These are phyloP conservation scores for Mimosa bimucronata DNA, from an alignment of 306 rosid species.

Conservation along the genomic window DNA sequence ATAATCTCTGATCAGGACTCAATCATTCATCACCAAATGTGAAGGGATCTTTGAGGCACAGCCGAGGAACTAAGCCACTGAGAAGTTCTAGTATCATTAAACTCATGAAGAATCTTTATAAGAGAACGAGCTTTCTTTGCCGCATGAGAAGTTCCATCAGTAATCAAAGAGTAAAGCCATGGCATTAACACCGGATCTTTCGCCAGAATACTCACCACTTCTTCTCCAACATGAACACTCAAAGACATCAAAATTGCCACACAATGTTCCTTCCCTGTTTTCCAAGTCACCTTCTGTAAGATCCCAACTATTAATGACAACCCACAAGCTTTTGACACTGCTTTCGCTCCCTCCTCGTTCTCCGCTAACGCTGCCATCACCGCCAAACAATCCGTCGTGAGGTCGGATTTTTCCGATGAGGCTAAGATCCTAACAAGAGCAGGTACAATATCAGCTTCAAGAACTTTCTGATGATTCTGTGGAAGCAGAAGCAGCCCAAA, in stretches of 20 bases:
- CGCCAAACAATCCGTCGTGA: slow-evolving; percentile 55
- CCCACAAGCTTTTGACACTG: slow-evolving; percentile 42
- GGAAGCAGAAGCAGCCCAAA: slow-evolving; percentile 63
- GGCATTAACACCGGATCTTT: slow-evolving; percentile 57
- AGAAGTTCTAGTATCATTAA: slow-evolving; percentile 47
- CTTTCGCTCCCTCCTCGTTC: slow-evolving; percentile 56
- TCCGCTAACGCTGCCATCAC: slow-evolving; percentile 68
- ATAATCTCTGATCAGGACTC: neutral
- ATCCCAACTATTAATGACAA: slow-evolving; percentile 41
- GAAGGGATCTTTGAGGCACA: slow-evolving; percentile 45
- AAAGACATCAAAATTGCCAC: slow-evolving; percentile 63
- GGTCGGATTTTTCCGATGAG: slow-evolving; percentile 51
- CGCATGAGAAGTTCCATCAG: slow-evolving; percentile 59
- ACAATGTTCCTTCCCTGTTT: slow-evolving; percentile 60
- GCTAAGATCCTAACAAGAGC: slow-evolving; percentile 50
- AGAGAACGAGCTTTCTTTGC: slow-evolving; percentile 72
- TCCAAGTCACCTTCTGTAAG: slow-evolving; percentile 39
- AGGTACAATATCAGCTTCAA: slow-evolving; percentile 59
- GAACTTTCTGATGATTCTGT: slow-evolving; percentile 50
- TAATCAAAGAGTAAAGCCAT: slow-evolving; percentile 57
- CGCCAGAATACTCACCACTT: slow-evolving; percentile 55
- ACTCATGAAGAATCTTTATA: slow-evolving; percentile 63
- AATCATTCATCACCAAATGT: slow-evolving; percentile 36
- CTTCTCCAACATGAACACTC: slow-evolving; percentile 59
- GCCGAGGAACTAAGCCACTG: slow-evolving; percentile 42